A percentile compares a stretch with the other conserved stretches of the same genome.
Evolutionary conservation across 345 rosid species (phyloP).

Genomic region (Durio zibethinus): DNA sequence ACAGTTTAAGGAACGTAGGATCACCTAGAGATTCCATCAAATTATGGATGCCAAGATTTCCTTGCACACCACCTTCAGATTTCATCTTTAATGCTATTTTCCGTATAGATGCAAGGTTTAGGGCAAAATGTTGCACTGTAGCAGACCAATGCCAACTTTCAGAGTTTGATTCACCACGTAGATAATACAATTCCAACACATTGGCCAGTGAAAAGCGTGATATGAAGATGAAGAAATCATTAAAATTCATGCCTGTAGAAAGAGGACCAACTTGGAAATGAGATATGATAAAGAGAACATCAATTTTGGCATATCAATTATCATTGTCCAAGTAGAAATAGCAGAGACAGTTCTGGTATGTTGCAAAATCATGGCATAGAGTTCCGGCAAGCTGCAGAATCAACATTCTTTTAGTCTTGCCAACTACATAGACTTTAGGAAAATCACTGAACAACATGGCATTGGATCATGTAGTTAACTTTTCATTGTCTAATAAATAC

Average conservation of each 20-base stretch:
- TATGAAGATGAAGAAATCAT: slow-evolving; percentile 65
- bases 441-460: not conserved
- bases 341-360: not conserved
- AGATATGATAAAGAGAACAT: not conserved
- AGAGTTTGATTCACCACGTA: slow-evolving; percentile 16
- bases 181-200: slow-evolving; percentile 35
- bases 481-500: not conserved
- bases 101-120: slow-evolving; percentile 50
- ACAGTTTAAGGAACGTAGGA: slow-evolving; percentile 50
- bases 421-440: not conserved
- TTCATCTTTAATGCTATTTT: slow-evolving; percentile 49
- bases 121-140: slow-evolving; percentile 34
- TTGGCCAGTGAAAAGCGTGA: slow-evolving; percentile 55
- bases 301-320: not conserved
- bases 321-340: slow-evolving; percentile 2
- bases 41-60: slow-evolving; percentile 36
- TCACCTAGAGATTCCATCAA: slow-evolving; percentile 38
- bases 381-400: not conserved
- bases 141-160: slow-evolving; percentile 35
- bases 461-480: not conserved
- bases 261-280: slow-evolving; percentile 4
- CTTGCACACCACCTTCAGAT: slow-evolving; percentile 34
- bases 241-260: slow-evolving; percentile 81
- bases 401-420: not conserved
- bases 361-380: not conserved